A percentile compares a stretch with the other conserved stretches of the same genome.
These are phyloP conservation scores for Fusarium aywerte DNA, from an alignment of 2,329 filamentous ascomycete genomes.

Conservation along the genomic window DNA sequence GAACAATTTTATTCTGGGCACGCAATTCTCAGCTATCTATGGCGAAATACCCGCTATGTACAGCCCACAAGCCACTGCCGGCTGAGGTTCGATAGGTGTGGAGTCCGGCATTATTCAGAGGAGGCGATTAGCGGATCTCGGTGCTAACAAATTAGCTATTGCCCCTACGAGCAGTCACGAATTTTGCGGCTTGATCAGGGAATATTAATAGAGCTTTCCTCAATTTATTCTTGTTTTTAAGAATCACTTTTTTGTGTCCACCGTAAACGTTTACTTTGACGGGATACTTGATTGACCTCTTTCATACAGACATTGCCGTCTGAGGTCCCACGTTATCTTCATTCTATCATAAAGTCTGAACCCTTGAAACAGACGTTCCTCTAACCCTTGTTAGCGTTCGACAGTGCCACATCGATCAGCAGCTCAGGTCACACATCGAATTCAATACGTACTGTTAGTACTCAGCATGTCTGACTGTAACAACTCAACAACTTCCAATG, in stretches of 20 bases:
- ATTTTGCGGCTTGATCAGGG: not conserved
- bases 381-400: slow-evolving; percentile 24
- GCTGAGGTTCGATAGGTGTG: slow-evolving; percentile 8
- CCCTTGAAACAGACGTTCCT: not conserved
- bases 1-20: slow-evolving; percentile 7
- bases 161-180: slow-evolving; percentile 6
- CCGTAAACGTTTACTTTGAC: not conserved
- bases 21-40: slow-evolving; percentile 2
- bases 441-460: not conserved
- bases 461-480: slow-evolving; percentile 34
- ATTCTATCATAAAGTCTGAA: not conserved
- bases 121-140: slow-evolving; percentile 33
- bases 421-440: slow-evolving; percentile 18
- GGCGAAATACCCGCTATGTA: slow-evolving; percentile 30
- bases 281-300: not conserved
- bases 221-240: not conserved
- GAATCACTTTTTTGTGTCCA: not conserved
- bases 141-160: slow-evolving; percentile 1
- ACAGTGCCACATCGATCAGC: slow-evolving; percentile 23
- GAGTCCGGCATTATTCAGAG: not conserved
- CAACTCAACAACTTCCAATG: slow-evolving; percentile 19
- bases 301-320: not conserved
- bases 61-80: not conserved
- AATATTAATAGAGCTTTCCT: not conserved
- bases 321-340: not conserved